Conservation (phyloP, 495 filamentous ascomycete genomes). For the Tuber brumale region DNA sequence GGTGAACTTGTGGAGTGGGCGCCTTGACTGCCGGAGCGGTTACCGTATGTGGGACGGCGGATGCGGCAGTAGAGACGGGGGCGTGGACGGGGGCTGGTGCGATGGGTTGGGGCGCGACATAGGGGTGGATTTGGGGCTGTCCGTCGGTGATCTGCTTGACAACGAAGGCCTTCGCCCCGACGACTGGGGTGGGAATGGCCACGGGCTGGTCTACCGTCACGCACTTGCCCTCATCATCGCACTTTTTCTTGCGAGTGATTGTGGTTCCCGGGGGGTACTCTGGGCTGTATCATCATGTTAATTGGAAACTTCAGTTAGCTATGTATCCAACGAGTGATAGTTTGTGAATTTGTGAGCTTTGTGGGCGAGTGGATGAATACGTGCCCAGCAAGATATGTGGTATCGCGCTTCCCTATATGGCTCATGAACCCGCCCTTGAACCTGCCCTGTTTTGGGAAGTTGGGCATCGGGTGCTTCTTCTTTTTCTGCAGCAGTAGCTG, state of each 20-base stretch:
- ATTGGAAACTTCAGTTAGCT: conserved; percentile 3
- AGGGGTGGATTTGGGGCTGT: conserved; percentile 9
- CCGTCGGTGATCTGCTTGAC: conserved; percentile 13
- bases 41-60: too few relatives aligned
- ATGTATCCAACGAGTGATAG: conserved; percentile 10
- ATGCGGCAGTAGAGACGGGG: too few relatives aligned
- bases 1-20: not conserved
- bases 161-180: not conserved
- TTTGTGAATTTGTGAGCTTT: not conserved
- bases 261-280: conserved; percentile 32
- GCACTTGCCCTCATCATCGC: conserved; percentile 3
- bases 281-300: conserved; percentile 13
- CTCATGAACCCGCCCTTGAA: conserved; percentile 5
- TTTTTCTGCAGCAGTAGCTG: conserved; percentile 13
- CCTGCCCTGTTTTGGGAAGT: not conserved
- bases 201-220: conserved; percentile 8
- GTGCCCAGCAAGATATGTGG: conserved; percentile 28
- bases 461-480: not conserved
- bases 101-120: conserved; percentile 1
- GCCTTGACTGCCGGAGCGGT: too few relatives aligned
- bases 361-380: not conserved
- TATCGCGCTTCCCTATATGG: conserved; percentile 22
- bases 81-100: not conserved
- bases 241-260: conserved; percentile 20
- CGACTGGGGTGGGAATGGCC: not conserved